Evolutionary conservation across 371 early-diverging fungal genomes (phyloP), one percentile per base, ranked within the genome.

Genomic region (Coemansia sp.): DNA sequence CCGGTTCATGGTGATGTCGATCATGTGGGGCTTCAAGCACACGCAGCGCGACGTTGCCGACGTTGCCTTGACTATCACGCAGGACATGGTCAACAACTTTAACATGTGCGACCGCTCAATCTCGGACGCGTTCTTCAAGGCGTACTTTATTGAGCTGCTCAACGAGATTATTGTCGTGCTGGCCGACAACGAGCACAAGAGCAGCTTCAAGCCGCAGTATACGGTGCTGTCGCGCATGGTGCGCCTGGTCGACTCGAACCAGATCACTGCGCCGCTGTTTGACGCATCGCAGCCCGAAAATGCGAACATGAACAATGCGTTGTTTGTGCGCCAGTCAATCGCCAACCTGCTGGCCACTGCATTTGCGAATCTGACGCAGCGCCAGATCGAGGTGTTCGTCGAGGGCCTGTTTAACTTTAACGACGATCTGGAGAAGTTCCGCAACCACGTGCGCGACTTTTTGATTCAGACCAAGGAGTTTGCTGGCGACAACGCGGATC

Each of bases 11-110:
- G 83, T 91, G 57, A 93, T 95, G 82, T 90, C 92, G 65, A 86
- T 97, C 59, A 91, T 96, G 26, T 98, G 98, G 97, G 96, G 90
- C n/a, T 93, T 98, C 84, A 98, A 98, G 83, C 99, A 99, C 79
- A 94, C 96, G 1, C 91, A 93, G 90, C 87, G 96, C 64, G 98
- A 99, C 73, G 94, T 99, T 78, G 90, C 94, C 54, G 98, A 99
- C 59, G 80, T 87, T 47, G 93, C 95, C 32, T 86, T 98, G 52
- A 82, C 80, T 20, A 95, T 94, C 54, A 88, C 91, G 51, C 80
- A 85, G 26, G 96, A 95, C 51, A 73, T 99, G 70, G 82, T 98
- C 65, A 87, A 84, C 61, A 93, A 95, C 75, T 85, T 90, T 52
- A 65, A 78, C 53, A 68, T 87, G 57, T 82, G 89, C 45, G 96